These are phyloP conservation scores for Paramecium biaurelia DNA, from an alignment of 73 alveolate species.

Conservation along the genomic window DNA sequence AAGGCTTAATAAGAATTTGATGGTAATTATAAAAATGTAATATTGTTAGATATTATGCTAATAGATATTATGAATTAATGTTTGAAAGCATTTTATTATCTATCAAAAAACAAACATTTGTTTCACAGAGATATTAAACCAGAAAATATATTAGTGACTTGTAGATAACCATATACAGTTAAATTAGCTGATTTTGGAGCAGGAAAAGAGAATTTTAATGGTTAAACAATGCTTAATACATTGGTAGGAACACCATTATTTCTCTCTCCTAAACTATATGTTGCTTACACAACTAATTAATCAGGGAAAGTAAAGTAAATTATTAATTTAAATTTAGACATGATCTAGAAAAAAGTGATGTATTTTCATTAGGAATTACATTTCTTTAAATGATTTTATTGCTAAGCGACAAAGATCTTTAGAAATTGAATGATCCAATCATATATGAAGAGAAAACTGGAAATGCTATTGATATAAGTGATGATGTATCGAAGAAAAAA, in stretches of 20 bases:
- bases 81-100: conserved; percentile 15
- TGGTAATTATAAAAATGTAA: neutral
- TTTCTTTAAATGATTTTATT: neutral
- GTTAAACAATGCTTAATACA: conserved; percentile 28
- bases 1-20: neutral
- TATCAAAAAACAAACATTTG: neutral
- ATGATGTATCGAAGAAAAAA: neutral
- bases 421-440: conserved; percentile 28
- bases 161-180: neutral
- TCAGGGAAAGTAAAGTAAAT: conserved; percentile 29
- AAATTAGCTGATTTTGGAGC: conserved; percentile 30
- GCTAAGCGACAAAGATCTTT: neutral
- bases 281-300: neutral
- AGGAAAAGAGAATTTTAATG: conserved; percentile 23
- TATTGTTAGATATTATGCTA: neutral
- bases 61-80: conserved; percentile 29
- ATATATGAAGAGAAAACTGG: conserved; percentile 28
- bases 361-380: conserved; percentile 9
- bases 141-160: neutral
- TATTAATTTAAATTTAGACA: neutral
- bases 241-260: conserved; percentile 38
- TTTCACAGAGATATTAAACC: conserved; percentile 44
- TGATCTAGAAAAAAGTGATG: conserved; percentile 39
- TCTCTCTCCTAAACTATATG: neutral
- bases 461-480: conserved; percentile 24